phyloP scores from a whole-genome alignment of 805 yeast species.

The Lipomyces yamanashiensis region DNA sequence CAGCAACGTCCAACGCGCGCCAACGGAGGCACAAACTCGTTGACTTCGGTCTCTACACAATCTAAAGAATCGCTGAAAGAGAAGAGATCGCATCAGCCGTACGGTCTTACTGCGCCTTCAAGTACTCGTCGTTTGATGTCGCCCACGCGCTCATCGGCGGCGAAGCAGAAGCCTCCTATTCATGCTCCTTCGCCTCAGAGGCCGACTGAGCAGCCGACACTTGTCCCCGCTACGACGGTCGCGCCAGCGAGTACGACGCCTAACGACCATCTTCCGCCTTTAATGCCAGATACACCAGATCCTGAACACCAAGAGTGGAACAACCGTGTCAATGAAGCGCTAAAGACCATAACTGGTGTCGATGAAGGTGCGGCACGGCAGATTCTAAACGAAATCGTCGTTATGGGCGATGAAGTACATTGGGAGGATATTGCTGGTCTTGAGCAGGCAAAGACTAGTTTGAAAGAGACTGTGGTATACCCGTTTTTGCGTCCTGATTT shows the following conservation, averaged over 20 bases:
- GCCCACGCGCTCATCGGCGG: constrained; percentile 21
- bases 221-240: constrained; percentile 10
- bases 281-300: constrained; percentile 31
- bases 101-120: constrained; percentile 12
- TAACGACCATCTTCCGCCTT: constrained; percentile 14
- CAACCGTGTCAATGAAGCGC: constrained; percentile 38
- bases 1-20: constrained; percentile 1
- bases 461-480: constrained; percentile 93
- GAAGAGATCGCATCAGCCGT: constrained; percentile 14
- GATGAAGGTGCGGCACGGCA: constrained; percentile 80
- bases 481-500: constrained; percentile 94
- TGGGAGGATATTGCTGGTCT: constrained; percentile 97
- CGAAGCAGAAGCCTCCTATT: constrained; percentile 12
- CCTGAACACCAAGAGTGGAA: constrained; percentile 36
- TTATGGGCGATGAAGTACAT: constrained; percentile 85
- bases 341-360: constrained; percentile 60
- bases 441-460: constrained; percentile 81
- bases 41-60: constrained; percentile 2
- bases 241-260: constrained; percentile 3
- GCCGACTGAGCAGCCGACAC: constrained; percentile 7
- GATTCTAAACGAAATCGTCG: constrained; percentile 84
- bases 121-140: constrained; percentile 14
- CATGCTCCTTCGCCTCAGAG: constrained; percentile 13
- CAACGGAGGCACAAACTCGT: constrained; percentile 12
- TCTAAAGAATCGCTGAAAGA: constrained; percentile 2